Conservation (phyloP, 202 grass and related monocot species). For the Eragrostis tef region DNA sequence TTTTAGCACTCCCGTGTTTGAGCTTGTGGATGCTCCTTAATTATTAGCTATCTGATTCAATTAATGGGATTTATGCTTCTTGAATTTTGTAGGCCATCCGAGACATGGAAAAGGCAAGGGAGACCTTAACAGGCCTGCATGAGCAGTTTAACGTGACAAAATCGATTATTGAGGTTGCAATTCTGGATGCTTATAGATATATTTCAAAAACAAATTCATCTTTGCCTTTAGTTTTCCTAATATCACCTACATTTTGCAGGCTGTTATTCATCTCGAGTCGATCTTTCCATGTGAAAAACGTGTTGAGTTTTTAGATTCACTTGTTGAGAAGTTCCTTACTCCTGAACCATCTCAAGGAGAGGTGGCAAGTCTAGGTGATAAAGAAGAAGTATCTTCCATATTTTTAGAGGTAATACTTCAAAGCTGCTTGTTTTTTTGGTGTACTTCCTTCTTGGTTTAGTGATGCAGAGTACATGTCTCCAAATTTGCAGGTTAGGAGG, state of each 20-base stretch:
- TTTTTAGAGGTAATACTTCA: slow-evolving; percentile 84
- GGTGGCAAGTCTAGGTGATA: slow-evolving; percentile 62
- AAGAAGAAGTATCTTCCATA: slow-evolving; percentile 94
- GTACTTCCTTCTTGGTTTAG: background rate
- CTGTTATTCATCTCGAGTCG: slow-evolving; percentile 82
- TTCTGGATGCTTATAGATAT: slow-evolving; percentile 17
- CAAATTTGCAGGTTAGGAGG: background rate
- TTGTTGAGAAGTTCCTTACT: slow-evolving; percentile 85
- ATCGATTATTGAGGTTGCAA: slow-evolving; percentile 73
- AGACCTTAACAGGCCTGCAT: slow-evolving; percentile 58
- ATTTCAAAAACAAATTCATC: slow-evolving; percentile 9
- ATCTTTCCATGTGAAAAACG: slow-evolving; percentile 72
- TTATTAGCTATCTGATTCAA: background rate
- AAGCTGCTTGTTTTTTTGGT: background rate
- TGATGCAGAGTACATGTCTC: background rate
- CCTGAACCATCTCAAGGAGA: slow-evolving; percentile 57
- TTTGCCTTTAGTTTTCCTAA: background rate
- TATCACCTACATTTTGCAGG: slow-evolving; percentile 56
- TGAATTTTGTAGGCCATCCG: slow-evolving; percentile 57
- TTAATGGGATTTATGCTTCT: slow-evolving; percentile 33
- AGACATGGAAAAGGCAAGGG: slow-evolving; percentile 80
- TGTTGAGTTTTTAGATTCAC: slow-evolving; percentile 74
- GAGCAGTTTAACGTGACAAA: slow-evolving; percentile 61
- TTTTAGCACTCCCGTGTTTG: background rate
- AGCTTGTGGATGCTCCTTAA: background rate